phyloP scores from a whole-genome alignment of 1,139 yeast species.

The Ashbya aceris region DNA sequence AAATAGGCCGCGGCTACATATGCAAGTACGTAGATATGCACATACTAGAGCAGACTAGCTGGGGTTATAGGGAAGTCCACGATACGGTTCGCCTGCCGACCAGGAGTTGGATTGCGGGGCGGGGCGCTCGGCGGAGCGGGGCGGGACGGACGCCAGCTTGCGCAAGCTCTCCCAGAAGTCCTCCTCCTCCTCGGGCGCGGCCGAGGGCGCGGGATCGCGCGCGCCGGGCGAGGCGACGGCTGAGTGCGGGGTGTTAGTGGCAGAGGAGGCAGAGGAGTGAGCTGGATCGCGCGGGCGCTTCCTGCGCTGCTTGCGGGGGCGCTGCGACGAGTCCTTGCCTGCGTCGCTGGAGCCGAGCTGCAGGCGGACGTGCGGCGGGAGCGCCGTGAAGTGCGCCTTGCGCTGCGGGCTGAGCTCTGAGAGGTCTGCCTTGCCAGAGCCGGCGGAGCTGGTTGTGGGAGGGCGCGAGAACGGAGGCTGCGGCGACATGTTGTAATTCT shows the following conservation, averaged over 20 bases:
- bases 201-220: neutral
- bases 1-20: slow-evolving; percentile 25
- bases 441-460: slow-evolving; percentile 4
- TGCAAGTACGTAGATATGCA: neutral
- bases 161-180: slow-evolving; percentile 70
- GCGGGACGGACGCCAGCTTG: slow-evolving; percentile 32
- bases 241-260: slow-evolving; percentile 6
- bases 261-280: slow-evolving; percentile 3
- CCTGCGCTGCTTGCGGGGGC: slow-evolving; percentile 6
- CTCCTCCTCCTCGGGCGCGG: slow-evolving; percentile 39
- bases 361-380: slow-evolving; percentile 65
- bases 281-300: slow-evolving; percentile 3
- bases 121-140: too few relatives aligned
- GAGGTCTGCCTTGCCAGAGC: slow-evolving; percentile 1
- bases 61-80: slow-evolving; percentile 9
- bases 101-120: too few relatives aligned
- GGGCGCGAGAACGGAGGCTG: neutral
- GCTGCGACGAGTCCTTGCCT: too few relatives aligned
- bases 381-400: slow-evolving; percentile 60
- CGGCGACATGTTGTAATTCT: too few relatives aligned
- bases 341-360: slow-evolving; percentile 47
- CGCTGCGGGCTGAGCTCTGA: slow-evolving; percentile 50
- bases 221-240: slow-evolving; percentile 7
- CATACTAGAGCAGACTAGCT: slow-evolving; percentile 2
- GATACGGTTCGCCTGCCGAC: too few relatives aligned